phyloP scores from a whole-genome alignment of 352 stramenopile genomes.

The Phytophthora nicotianae region DNA sequence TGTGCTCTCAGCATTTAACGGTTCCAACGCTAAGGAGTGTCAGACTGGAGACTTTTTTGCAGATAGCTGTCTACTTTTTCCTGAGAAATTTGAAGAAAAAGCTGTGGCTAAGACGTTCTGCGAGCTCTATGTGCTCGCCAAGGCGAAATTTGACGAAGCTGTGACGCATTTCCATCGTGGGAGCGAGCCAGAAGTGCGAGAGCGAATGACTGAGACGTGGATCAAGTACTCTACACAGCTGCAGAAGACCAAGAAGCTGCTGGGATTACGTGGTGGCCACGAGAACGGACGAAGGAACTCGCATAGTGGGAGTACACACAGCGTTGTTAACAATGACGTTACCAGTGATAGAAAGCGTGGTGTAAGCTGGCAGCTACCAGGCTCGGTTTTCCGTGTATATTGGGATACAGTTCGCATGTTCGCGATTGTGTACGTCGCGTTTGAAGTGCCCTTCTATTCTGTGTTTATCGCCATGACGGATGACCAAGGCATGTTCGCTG shows the following conservation, averaged over 20 bases:
- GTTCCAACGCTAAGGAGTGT: conserved; percentile 57
- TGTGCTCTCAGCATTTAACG: conserved; percentile 57
- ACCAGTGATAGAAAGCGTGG: conserved; percentile 4
- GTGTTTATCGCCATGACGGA: conserved; percentile 73
- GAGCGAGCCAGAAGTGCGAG: conserved; percentile 32
- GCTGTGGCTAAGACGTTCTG: conserved; percentile 82
- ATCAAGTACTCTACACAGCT: conserved; percentile 73
- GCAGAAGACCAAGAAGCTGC: conserved; percentile 77
- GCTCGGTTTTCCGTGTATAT: conserved; percentile 55
- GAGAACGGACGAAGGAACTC: conserved; percentile 24
- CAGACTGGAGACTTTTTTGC: conserved; percentile 75
- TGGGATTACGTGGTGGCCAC: conserved; percentile 55
- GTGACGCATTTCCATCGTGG: conserved; percentile 63
- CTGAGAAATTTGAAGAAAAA: conserved; percentile 73
- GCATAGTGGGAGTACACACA: conserved; percentile 8
- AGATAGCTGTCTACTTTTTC: conserved; percentile 58
- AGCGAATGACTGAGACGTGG: conserved; percentile 52
- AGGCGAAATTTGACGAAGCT: conserved; percentile 64
- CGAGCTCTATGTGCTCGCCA: conserved; percentile 79
- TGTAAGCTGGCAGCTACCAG: conserved; percentile 51
- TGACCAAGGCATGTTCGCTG: conserved; percentile 51
- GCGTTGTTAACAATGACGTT: conserved; percentile 2
- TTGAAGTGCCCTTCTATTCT: conserved; percentile 76
- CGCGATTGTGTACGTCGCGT: conserved; percentile 55
- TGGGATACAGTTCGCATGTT: conserved; percentile 66